These are phyloP conservation scores for Chlamydomonas reinhardtii DNA, from an alignment of 163 green algal species.

Conservation along the genomic window DNA sequence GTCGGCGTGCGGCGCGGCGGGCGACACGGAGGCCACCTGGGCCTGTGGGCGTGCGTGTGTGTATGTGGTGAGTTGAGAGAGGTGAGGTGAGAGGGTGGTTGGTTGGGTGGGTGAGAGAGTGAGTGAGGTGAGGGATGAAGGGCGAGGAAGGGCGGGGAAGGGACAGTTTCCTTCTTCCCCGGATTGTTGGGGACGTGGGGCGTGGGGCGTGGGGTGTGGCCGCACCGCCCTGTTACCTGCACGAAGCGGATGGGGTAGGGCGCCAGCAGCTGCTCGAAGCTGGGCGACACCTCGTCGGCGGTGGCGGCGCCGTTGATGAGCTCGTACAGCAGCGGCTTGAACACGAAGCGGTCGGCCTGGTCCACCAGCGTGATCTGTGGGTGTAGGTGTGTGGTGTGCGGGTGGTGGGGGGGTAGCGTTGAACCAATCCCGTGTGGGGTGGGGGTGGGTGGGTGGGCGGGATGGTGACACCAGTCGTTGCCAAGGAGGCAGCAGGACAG, in stretches of 20 bases:
- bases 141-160: no score
- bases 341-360: constrained; percentile 93
- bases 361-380: constrained; percentile 95
- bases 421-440: no score
- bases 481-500: no score
- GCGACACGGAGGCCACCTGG: constrained; percentile 30
- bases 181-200: no score
- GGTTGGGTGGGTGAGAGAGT: no score
- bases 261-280: constrained; percentile 87
- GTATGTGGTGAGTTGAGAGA: no score
- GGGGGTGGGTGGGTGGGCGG: background rate
- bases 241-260: constrained; percentile 88
- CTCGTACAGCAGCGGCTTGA: constrained; percentile 99
- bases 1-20: background rate
- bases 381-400: background rate
- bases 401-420: no score
- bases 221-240: no score
- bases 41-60: constrained; percentile 3
- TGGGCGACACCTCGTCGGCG: constrained; percentile 90
- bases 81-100: no score
- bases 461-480: background rate
- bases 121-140: no score
- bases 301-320: constrained; percentile 84
- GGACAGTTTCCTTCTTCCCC: no score
- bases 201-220: no score